Percentiles rank a stretch among this genome's conserved stretches.
Conservation (phyloP, 352 stramenopile genomes). For the Globisporangium nunn region DNA sequence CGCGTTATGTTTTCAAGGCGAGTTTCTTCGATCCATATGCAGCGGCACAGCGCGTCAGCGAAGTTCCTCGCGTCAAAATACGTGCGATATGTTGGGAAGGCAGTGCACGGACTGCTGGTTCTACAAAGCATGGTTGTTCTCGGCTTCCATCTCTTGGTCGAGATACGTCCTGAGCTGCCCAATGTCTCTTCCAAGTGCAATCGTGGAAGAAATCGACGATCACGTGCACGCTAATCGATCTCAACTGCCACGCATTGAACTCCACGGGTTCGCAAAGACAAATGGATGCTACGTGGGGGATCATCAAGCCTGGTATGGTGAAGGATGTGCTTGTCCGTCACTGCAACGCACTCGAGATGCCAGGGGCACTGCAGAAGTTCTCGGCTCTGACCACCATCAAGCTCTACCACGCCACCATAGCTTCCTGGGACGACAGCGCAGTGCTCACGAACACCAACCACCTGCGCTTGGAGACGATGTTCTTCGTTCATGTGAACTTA, state of each 20-base stretch:
- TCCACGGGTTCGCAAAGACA: conserved; percentile 8
- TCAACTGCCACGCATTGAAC: conserved; percentile 15
- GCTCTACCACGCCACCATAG: conserved; percentile 38
- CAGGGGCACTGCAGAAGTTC: conserved; percentile 19
- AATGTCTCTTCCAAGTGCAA: conserved; percentile 20
- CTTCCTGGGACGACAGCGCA: conserved; percentile 17
- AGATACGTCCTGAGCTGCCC: neutral
- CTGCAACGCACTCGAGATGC: conserved; percentile 27
- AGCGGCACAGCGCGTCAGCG: neutral
- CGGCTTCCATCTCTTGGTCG: conserved; percentile 13
- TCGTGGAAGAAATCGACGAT: conserved; percentile 18
- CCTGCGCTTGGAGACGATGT: conserved; percentile 20
- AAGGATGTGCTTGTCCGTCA: conserved; percentile 29
- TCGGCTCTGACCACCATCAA: conserved; percentile 27
- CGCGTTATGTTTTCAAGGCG: no score
- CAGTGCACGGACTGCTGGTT: conserved; percentile 10
- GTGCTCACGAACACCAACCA: conserved; percentile 20
- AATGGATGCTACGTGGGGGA: conserved; percentile 11
- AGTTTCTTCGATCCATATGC: no score
- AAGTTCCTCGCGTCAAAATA: no score
- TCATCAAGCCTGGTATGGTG: conserved; percentile 18
- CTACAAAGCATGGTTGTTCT: conserved; percentile 15
- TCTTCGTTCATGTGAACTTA: conserved; percentile 4
- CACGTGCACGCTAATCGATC: conserved; percentile 19
- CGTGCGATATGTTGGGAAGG: no score